A percentile compares a stretch with the other conserved stretches of the same genome.
Conservation (phyloP, 2,329 filamentous ascomycete species). For the Diaporthe caulivora region DNA sequence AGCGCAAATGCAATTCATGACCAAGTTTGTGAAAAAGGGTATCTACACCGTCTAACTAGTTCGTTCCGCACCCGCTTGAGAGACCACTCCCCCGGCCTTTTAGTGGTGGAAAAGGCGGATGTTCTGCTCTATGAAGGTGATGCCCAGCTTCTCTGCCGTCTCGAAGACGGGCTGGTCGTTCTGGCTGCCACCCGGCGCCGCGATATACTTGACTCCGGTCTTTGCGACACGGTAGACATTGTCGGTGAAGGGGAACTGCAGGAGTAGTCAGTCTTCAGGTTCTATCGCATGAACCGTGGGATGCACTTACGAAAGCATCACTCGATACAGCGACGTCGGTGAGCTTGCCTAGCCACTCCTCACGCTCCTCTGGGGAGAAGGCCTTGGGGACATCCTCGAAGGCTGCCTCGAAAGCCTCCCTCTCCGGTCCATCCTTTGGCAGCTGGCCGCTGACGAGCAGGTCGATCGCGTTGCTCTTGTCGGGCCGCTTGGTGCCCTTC, state of each 20-base stretch:
- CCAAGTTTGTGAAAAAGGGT: constrained; percentile 34
- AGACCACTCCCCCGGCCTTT: constrained; percentile 35
- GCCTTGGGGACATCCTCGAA: constrained; percentile 89
- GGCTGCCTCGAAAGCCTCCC: constrained; percentile 85
- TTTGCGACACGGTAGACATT: constrained; percentile 93
- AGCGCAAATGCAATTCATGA: constrained; percentile 35
- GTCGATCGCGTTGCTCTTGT: constrained; percentile 99
- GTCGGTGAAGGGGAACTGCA: constrained; percentile 95
- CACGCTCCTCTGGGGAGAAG: constrained; percentile 87
- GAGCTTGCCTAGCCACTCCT: constrained; percentile 87
- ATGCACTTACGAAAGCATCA: constrained; percentile 85
- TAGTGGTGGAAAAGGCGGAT: constrained; percentile 96
- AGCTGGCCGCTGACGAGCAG: constrained; percentile 92
- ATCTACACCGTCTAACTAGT: constrained; percentile 30
- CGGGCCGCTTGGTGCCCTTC: constrained; percentile 94
- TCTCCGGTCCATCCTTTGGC: constrained; percentile 85
- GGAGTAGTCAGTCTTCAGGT: constrained; percentile 42
- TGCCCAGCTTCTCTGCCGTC: constrained; percentile 90
- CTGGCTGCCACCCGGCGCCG: constrained; percentile 90
- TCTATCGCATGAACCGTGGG: constrained; percentile 30
- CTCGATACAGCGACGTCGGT: constrained; percentile 87
- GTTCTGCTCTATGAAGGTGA: constrained; percentile 96
- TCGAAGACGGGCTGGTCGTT: constrained; percentile 86
- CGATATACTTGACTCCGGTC: constrained; percentile 95
- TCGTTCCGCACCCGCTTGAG: neutral